phyloP scores from a whole-genome alignment of 805 yeast genomes.

The Saccharomyces eubayanus region DNA sequence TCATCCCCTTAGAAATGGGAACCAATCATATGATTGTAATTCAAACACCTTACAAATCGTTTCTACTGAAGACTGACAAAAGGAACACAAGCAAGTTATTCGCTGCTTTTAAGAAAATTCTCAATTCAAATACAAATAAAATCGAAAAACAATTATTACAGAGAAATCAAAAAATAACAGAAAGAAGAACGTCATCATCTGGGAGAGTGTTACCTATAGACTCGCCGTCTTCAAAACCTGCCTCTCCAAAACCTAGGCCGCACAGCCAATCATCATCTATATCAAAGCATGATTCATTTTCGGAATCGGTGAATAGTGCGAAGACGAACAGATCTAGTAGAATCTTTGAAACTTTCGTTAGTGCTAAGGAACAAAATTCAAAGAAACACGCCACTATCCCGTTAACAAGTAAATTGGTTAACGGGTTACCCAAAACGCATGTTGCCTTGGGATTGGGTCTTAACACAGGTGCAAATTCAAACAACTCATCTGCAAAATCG shows the following conservation, averaged over 20 bases:
- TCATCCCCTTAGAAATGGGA: constrained; percentile 30
- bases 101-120: constrained; percentile 41
- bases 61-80: constrained; percentile 49
- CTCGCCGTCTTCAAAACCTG: constrained; percentile 25
- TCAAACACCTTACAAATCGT: constrained; percentile 45
- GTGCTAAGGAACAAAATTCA: constrained; percentile 9
- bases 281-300: constrained; percentile 3
- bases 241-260: constrained; percentile 16
- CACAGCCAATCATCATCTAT: constrained; percentile 1
- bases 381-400: constrained; percentile 18
- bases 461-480: not conserved
- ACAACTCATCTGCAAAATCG: not conserved
- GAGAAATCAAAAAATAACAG: constrained; percentile 2
- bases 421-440: constrained; percentile 26
- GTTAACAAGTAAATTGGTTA: constrained; percentile 23
- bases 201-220: constrained; percentile 10
- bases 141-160: constrained; percentile 17
- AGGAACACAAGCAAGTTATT: constrained; percentile 52
- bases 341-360: constrained; percentile 31
- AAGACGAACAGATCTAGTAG: constrained; percentile 11
- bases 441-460: not conserved
- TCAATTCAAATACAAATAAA: constrained; percentile 42
- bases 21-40: constrained; percentile 41
- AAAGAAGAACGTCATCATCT: not conserved
- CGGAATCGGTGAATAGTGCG: not conserved